phyloP scores from a whole-genome alignment of 805 yeast species.

The Sungouiella thailandica region DNA sequence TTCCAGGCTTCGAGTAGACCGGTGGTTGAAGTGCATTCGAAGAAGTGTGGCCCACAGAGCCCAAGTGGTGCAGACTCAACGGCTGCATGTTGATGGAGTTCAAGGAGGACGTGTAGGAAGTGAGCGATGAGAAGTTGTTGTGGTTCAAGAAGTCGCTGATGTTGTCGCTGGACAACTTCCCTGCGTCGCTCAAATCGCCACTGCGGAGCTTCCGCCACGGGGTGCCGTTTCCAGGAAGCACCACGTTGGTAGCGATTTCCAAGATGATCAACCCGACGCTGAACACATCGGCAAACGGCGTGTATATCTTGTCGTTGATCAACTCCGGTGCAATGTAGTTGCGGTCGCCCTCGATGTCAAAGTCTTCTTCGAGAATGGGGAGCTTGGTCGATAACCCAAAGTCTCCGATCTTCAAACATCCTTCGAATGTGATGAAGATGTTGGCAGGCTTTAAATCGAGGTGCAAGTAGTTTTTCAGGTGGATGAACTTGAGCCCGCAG shows the following conservation, averaged over 20 bases:
- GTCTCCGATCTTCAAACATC: slow-evolving; percentile 89
- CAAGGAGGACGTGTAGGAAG: slow-evolving; percentile 26
- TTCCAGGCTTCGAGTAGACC: neutral
- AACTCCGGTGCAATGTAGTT: slow-evolving; percentile 98
- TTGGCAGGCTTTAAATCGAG: slow-evolving; percentile 94
- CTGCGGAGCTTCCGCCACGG: slow-evolving; percentile 95
- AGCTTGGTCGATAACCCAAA: slow-evolving; percentile 88
- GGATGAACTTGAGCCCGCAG: slow-evolving; percentile 76
- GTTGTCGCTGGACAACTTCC: slow-evolving; percentile 58
- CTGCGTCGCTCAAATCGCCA: slow-evolving; percentile 95
- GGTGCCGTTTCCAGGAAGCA: slow-evolving; percentile 91
- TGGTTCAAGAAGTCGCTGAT: slow-evolving; percentile 39
- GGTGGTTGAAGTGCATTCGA: slow-evolving; percentile 3
- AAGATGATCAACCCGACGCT: slow-evolving; percentile 91
- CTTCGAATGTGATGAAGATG: slow-evolving; percentile 90
- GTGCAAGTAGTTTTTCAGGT: slow-evolving; percentile 69
- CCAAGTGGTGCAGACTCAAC: slow-evolving; percentile 7
- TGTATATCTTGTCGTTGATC: slow-evolving; percentile 73
- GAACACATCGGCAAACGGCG: slow-evolving; percentile 90
- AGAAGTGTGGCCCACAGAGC: slow-evolving; percentile 1
- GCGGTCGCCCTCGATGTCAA: slow-evolving; percentile 95
- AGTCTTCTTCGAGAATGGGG: slow-evolving; percentile 60
- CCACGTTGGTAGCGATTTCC: slow-evolving; percentile 93
- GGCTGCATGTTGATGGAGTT: slow-evolving; percentile 13
- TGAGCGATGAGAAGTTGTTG: slow-evolving; percentile 29